Conservation (phyloP, 495 filamentous ascomycete species). For the Talaromyces liani region DNA sequence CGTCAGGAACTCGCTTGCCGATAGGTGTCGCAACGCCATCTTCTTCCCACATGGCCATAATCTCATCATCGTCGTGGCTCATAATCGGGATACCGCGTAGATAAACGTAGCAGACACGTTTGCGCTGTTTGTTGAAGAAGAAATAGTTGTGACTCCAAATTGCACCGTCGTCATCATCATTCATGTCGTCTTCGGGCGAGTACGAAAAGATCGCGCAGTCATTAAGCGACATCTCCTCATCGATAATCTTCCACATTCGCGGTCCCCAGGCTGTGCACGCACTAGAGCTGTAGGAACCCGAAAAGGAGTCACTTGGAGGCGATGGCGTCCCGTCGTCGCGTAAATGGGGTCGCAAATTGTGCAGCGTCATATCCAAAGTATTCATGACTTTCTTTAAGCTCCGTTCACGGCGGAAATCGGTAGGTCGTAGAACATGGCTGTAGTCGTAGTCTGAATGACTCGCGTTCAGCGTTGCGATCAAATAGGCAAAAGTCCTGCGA, state of each 20-base stretch:
- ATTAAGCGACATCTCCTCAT: conserved; percentile 83
- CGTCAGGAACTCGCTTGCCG: conserved; percentile 42
- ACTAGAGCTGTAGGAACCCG: conserved; percentile 33
- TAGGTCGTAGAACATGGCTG: conserved; percentile 76
- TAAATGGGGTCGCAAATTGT: conserved; percentile 68
- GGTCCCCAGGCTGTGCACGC: conserved; percentile 62
- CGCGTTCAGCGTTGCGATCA: conserved; percentile 96
- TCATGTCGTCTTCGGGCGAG: conserved; percentile 74
- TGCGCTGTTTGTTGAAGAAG: conserved; percentile 89
- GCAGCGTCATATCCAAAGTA: conserved; percentile 74
- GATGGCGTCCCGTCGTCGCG: conserved; percentile 36
- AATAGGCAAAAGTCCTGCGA: conserved; percentile 86
- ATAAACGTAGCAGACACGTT: conserved; percentile 93
- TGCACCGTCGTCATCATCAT: conserved; percentile 81
- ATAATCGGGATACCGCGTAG: conserved; percentile 78
- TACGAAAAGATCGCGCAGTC: conserved; percentile 84
- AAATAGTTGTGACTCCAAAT: conserved; percentile 96
- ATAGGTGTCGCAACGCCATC: conserved; percentile 32
- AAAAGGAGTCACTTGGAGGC: conserved; percentile 35
- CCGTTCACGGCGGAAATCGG: conserved; percentile 77
- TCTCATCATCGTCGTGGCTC: conserved; percentile 38
- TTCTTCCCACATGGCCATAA: conserved; percentile 39
- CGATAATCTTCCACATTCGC: conserved; percentile 80
- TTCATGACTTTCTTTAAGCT: conserved; percentile 71
- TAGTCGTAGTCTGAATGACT: conserved; percentile 98